A percentile compares a stretch with the other conserved stretches of the same genome.
phyloP scores from a whole-genome alignment of 352 stramenopile species.

The Globisporangium radiosum region DNA sequence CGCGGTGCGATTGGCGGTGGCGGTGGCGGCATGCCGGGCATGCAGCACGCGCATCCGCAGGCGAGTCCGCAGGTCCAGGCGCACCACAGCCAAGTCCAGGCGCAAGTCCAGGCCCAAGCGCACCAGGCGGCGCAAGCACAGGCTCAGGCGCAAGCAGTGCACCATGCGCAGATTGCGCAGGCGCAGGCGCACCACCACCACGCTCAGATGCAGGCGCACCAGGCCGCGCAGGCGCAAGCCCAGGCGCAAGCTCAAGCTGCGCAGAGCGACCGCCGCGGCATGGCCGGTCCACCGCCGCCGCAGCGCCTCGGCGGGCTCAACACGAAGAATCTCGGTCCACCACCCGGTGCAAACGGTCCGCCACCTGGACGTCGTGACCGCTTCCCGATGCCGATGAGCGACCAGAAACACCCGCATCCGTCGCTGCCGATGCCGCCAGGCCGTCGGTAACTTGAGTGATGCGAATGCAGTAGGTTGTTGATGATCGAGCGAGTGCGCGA shows the following conservation, averaged over 20 bases:
- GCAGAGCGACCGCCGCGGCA: slow-evolving; percentile 48
- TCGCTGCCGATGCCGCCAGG: slow-evolving; percentile 61
- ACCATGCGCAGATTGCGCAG: slow-evolving; percentile 52
- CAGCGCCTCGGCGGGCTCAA: slow-evolving; percentile 64
- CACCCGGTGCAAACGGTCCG: slow-evolving; percentile 25
- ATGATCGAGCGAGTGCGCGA: neutral
- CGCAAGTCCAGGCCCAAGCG: slow-evolving; percentile 23
- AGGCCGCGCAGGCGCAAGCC: slow-evolving; percentile 9
- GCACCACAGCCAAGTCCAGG: slow-evolving; percentile 53
- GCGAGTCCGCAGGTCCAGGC: slow-evolving; percentile 39
- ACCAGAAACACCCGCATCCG: slow-evolving; percentile 65
- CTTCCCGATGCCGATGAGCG: slow-evolving; percentile 68
- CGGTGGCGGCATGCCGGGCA: slow-evolving; percentile 57
- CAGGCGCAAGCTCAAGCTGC: slow-evolving; percentile 6
- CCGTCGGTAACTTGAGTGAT: slow-evolving; percentile 33
- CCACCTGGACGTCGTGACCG: slow-evolving; percentile 45
- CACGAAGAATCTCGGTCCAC: slow-evolving; percentile 62
- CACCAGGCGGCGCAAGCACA: slow-evolving; percentile 21
- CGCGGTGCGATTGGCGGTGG: slow-evolving; percentile 50
- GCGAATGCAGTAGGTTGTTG: neutral
- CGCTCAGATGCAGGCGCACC: slow-evolving; percentile 21
- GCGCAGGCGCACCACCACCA: slow-evolving; percentile 1
- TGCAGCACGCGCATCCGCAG: slow-evolving; percentile 54
- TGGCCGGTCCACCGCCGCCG: slow-evolving; percentile 40
- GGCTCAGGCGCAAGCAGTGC: slow-evolving; percentile 30